Conservation (phyloP, 306 rosid species). For the Cucumis melo region DNA sequence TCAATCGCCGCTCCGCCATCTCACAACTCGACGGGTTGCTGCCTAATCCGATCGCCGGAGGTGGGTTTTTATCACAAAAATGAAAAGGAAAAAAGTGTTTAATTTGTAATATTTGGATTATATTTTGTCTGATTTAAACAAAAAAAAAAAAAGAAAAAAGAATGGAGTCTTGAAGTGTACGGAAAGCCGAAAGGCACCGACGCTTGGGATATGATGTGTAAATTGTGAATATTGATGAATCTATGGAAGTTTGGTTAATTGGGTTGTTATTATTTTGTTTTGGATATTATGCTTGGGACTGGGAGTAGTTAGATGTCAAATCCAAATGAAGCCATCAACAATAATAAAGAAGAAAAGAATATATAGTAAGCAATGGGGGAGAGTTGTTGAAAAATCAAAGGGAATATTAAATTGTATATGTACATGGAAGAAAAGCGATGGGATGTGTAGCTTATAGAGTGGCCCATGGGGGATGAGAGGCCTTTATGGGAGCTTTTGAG, state of each 20-base stretch:
- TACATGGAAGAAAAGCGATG: too few species aligned
- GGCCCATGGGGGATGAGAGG: too few species aligned
- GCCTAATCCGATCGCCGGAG: conserved; percentile 8
- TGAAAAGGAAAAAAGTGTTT: background rate
- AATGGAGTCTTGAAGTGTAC: background rate
- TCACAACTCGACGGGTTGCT: conserved; percentile 28
- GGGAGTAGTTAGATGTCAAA: background rate
- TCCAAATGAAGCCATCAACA: background rate
- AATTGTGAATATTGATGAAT: conserved; percentile 1
- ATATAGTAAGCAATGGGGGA: background rate
- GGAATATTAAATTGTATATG: too few species aligned
- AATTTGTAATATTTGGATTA: background rate
- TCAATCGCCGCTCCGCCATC: conserved; percentile 41
- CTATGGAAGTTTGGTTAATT: background rate
- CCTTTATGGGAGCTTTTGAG: too few species aligned
- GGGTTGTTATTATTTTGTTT: background rate
- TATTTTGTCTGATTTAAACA: background rate
- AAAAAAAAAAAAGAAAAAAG: too few species aligned
- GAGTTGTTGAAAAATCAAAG: background rate
- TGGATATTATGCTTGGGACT: too few species aligned
- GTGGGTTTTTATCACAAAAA: background rate
- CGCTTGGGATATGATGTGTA: background rate
- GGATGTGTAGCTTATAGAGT: too few species aligned
- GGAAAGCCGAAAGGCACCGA: conserved; percentile 2
- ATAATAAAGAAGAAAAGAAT: background rate